phyloP scores from a whole-genome alignment of 2,329 filamentous ascomycete species.

The Monascus ruber region DNA sequence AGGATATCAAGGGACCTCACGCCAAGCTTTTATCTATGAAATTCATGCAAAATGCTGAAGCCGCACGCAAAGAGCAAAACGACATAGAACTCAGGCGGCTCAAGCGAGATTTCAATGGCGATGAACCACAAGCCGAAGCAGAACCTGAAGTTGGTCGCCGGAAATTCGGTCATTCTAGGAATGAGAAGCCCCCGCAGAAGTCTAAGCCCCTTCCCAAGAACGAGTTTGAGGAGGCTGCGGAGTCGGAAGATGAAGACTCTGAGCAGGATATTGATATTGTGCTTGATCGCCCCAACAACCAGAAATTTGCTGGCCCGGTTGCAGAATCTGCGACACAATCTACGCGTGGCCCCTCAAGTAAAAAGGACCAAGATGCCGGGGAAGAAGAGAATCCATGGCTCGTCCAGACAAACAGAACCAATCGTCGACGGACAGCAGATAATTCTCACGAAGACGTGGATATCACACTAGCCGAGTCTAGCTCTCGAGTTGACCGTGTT shows the following conservation, averaged over 20 bases:
- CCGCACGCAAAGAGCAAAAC: slow-evolving; percentile 63
- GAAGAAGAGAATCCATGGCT: slow-evolving; percentile 29
- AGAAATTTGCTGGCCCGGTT: slow-evolving; percentile 7
- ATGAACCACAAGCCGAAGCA: slow-evolving; percentile 45
- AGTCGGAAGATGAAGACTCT: slow-evolving; percentile 36
- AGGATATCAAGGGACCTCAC: slow-evolving; percentile 35
- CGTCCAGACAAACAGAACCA: slow-evolving; percentile 22
- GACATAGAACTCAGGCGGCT: slow-evolving; percentile 63
- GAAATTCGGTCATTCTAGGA: slow-evolving; percentile 27
- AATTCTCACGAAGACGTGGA: slow-evolving; percentile 22
- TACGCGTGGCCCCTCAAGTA: slow-evolving; percentile 5
- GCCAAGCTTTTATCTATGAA: slow-evolving; percentile 72
- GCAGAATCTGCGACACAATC: slow-evolving; percentile 10
- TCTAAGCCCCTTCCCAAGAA: slow-evolving; percentile 26
- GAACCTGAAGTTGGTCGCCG: slow-evolving; percentile 54
- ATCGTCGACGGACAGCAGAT: slow-evolving; percentile 16
- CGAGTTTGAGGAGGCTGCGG: slow-evolving; percentile 52
- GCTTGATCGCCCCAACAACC: slow-evolving; percentile 13
- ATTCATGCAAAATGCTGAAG: slow-evolving; percentile 89
- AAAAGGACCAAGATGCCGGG: slow-evolving; percentile 9
- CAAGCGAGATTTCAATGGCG: slow-evolving; percentile 55
- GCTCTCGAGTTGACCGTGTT: slow-evolving; percentile 4
- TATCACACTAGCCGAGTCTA: slow-evolving; percentile 18
- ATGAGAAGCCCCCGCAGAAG: slow-evolving; percentile 17
- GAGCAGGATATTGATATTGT: slow-evolving; percentile 26